These are phyloP conservation scores for Cyberlindnera euphorbiae DNA, from an alignment of 805 yeast species.

Conservation along the genomic window DNA sequence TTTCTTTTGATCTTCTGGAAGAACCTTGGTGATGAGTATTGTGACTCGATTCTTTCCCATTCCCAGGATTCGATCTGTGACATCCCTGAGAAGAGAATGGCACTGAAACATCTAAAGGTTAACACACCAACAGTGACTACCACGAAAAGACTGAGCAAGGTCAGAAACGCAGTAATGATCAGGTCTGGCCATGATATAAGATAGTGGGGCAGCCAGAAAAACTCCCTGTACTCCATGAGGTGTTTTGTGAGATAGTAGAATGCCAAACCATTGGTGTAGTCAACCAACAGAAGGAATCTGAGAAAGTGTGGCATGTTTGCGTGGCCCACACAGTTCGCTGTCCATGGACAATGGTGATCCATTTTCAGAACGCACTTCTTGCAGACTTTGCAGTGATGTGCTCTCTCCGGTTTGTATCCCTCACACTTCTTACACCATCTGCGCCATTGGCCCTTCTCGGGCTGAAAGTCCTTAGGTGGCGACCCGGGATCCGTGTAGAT, in stretches of 20 bases:
- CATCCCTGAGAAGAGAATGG: constrained; percentile 57
- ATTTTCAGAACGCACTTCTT: constrained; percentile 70
- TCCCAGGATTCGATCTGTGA: constrained; percentile 96
- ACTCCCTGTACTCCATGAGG: constrained; percentile 39
- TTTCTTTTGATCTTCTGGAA: constrained; percentile 46
- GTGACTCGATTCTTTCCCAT: constrained; percentile 68
- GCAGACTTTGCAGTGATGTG: constrained; percentile 84
- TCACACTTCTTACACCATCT: constrained; percentile 73
- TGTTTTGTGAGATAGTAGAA: constrained; percentile 38
- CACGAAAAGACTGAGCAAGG: constrained; percentile 56
- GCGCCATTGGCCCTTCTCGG: constrained; percentile 47
- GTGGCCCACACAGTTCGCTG: constrained; percentile 84
- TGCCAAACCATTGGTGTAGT: constrained; percentile 45
- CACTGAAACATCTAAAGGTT: constrained; percentile 53
- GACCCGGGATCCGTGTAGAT: constrained; percentile 63
- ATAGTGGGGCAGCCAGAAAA: constrained; percentile 51
- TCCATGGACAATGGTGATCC: constrained; percentile 98
- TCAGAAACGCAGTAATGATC: constrained; percentile 46
- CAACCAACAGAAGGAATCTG: constrained; percentile 68
- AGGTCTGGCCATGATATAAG: constrained; percentile 49
- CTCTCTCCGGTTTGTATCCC: constrained; percentile 69
- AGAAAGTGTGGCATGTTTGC: constrained; percentile 73
- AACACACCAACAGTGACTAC: constrained; percentile 54
- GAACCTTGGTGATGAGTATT: constrained; percentile 50
- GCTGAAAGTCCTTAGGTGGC: constrained; percentile 48